Base-by-base conservation (phyloP, 306 rosid species). In the Prunus mume region DNA sequence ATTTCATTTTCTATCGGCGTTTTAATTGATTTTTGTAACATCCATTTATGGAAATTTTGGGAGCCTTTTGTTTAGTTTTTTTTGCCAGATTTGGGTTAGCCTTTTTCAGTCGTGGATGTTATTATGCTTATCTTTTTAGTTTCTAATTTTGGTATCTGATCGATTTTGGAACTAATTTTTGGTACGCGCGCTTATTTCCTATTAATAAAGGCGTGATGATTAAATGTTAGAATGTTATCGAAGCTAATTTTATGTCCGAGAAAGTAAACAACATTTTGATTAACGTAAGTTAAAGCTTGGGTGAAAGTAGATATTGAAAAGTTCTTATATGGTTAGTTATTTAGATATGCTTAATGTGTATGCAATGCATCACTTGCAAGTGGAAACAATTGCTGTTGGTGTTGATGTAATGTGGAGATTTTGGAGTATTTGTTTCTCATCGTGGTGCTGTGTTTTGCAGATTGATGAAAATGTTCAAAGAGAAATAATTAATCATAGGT, bases 401-500 rank as follows among this genome's bases (percentile, higher is more conserved):
- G 19, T 5, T 17, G 22, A 47, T 41, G 41, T 43, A 34, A 50
- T 13, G 78, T 45, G 58, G 46, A 55, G 45, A 22, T 50, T 69
- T 55, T 47, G 68, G 73, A 69, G 70, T 22, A 68, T 58, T 9
- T 70, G 22, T 60, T 74, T 62, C 41, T 75, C 55, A 64, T 61
- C 19, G 28, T 84, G 78, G 65, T 79, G 27, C 41, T 78, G 28
- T 82, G 82, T 75, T 71, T 66, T 77, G 76, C 84, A 93, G 98
- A 93, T 93, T 75, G 97, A 93, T 86, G 97, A 81, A 78, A 93
- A 93, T 87, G 98, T 93, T 50, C 88, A 84, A 82, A 86, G 98
- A 73, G 98, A 93, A 82, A 93, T 93, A 66, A 93, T 93, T 68
- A 93, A 91, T 83, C 98, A 93, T 71, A 88, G 98, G 88, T 90